Conservation (phyloP, 1,284 basidiomycete genomes). For the Ustilago loliicola region DNA sequence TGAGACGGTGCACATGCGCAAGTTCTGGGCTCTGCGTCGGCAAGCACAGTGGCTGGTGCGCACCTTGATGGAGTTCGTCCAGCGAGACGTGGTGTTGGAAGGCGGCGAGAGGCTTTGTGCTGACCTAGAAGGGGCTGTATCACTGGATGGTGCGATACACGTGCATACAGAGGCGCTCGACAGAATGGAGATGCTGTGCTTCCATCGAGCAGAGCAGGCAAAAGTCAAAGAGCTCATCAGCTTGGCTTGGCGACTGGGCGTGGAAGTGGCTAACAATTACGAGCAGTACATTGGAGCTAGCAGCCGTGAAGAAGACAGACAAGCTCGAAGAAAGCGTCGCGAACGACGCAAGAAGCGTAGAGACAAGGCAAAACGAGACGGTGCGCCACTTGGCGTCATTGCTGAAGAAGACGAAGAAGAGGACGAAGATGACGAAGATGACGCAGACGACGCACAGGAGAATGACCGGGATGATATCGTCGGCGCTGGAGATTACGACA, state of each 20-base stretch:
- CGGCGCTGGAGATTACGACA: not conserved
- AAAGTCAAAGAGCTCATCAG: constrained; percentile 36
- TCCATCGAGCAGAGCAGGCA: constrained; percentile 27
- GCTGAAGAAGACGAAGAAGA: constrained; percentile 47
- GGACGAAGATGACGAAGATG: constrained; percentile 37
- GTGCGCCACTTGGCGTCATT: constrained; percentile 42
- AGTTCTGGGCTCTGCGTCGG: constrained; percentile 45
- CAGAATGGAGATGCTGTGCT: constrained; percentile 42
- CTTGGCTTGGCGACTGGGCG: constrained; percentile 28
- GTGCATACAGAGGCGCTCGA: constrained; percentile 27
- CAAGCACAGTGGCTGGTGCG: constrained; percentile 47
- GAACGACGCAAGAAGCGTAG: constrained; percentile 37
- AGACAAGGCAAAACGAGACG: constrained; percentile 32
- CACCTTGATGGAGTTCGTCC: constrained; percentile 34
- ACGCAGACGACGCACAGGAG: constrained; percentile 12
- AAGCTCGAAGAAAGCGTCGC: constrained; percentile 28
- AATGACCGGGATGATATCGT: not conserved
- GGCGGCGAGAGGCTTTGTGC: constrained; percentile 16
- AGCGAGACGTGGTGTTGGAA: constrained; percentile 31
- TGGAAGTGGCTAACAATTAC: constrained; percentile 39
- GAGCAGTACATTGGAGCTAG: constrained; percentile 37
- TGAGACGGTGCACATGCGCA: constrained; percentile 41
- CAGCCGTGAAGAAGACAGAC: constrained; percentile 33
- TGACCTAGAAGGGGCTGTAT: constrained; percentile 17
- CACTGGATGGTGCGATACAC: constrained; percentile 38